These are phyloP conservation scores for Chytriomyces confervae DNA, from an alignment of 192 early-diverging fungal genomes.

Conservation along the genomic window DNA sequence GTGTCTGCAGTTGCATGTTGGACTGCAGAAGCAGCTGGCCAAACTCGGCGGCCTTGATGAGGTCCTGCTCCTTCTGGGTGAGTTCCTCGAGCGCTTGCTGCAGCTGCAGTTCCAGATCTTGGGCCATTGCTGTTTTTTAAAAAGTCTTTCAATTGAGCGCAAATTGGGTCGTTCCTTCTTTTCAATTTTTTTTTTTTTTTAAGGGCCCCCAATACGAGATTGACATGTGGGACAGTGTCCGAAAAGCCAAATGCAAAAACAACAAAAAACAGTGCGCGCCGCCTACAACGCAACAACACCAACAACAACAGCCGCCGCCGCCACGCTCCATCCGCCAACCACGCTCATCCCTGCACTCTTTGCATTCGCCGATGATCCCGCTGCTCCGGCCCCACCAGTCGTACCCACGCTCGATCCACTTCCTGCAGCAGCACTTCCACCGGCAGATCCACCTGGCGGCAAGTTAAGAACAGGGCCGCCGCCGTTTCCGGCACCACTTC, in stretches of 20 bases:
- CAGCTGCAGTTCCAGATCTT: constrained; percentile 6
- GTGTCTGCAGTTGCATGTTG: constrained; percentile 9
- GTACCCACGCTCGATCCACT: not conserved
- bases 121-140: not conserved
- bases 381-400: not conserved
- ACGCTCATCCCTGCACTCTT: not conserved
- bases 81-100: constrained; percentile 13
- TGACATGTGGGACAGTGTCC: no score
- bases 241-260: not conserved
- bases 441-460: not conserved
- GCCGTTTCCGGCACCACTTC: no score
- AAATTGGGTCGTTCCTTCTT: not conserved
- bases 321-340: not conserved
- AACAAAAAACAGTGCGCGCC: not conserved
- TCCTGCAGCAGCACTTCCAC: not conserved
- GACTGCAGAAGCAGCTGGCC: constrained; percentile 19
- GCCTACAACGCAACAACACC: not conserved
- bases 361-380: not conserved
- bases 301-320: not conserved
- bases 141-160: not conserved
- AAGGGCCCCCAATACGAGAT: not conserved
- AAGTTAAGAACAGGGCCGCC: no score
- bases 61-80: constrained; percentile 16
- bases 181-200: not conserved
- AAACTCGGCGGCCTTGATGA: constrained; percentile 30